Evolutionary conservation across 2,329 filamentous ascomycete species (phyloP), one percentile per base, ranked within the genome.

Genomic region (Cercospora sp.): DNA sequence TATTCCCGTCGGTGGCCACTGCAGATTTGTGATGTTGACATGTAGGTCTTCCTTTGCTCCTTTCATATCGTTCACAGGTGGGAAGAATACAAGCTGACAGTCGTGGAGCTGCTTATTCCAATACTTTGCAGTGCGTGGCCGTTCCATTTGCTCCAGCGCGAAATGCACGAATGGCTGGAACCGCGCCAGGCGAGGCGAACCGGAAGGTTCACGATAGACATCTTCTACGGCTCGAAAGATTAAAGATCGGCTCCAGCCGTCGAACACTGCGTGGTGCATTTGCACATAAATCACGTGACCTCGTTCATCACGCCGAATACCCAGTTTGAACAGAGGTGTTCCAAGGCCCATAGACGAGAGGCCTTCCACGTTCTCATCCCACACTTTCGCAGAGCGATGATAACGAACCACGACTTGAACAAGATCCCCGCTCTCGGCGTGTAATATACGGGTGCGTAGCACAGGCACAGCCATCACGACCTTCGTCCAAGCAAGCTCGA

Each of bases 201-300:
- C 16, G 28, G 16, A 16, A 13, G 23, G 12, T n/a, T 31, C 13
- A 31, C 28, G 28, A 13, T 66, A 68, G 5, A n/a, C 31, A 10
- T 31, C 12, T 12, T 61, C 30, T 7, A 81, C 73, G 36, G 71
- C 68, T 16, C 78, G 9, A 26, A 65, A 33, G 23, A 60, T 51
- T 12, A 65, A 1, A 31, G 63, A 36, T 31, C 51, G 33, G 63
- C 53, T 65, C 63, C 63, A 65, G 9, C 53, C 63, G 20, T 65
- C 63, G 20, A 59, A 65, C 31, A 65, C 57, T 33, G 63, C 63
- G 30, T 65, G 63, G 30, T 65, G 63, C n/a, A 79, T 73, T 30
- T 12, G 60, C 57, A 66, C 18, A 4, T 64, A 13, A 30, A 67
- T 65, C n/a, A 26, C 6, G 16, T 23, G 23, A 10, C 20, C 23